Percentiles rank a stretch among this genome's conserved stretches.
Conservation (phyloP, 208 protist genomes). For the Trypanosoma cruzi region DNA sequence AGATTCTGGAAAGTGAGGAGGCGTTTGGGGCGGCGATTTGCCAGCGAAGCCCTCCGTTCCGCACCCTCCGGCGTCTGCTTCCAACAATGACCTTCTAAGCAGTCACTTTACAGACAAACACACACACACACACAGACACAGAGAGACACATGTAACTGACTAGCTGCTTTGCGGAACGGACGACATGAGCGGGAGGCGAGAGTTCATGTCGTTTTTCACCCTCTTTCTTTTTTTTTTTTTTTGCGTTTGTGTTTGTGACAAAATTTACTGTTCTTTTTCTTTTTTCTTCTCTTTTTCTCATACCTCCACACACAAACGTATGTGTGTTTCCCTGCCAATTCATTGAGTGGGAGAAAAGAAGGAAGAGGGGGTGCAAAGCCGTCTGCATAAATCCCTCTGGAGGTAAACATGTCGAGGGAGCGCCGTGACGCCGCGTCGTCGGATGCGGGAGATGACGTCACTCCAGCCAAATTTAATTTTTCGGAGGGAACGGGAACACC, state of each 20-base stretch:
- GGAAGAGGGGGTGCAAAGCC: not conserved
- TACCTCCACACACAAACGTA: constrained; percentile 16
- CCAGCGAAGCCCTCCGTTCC: constrained; percentile 20
- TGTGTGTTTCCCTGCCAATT: not conserved
- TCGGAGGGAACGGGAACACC: constrained; percentile 45
- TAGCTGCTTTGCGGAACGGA: too few relatives aligned
- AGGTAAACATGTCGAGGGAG: constrained; percentile 2
- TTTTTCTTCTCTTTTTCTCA: constrained; percentile 7
- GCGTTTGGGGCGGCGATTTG: constrained; percentile 17
- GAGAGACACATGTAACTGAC: not conserved
- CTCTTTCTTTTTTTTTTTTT: constrained; percentile 20
- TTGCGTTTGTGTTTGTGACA: not conserved
- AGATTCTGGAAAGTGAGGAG: constrained; percentile 7
- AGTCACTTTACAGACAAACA: not conserved
- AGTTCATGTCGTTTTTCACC: not conserved
- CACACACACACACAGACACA: not conserved
- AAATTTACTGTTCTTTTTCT: constrained; percentile 5
- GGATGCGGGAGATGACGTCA: constrained; percentile 19
- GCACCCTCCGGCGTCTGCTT: constrained; percentile 19
- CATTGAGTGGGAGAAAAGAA: too few relatives aligned
- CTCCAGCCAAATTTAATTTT: constrained; percentile 45
- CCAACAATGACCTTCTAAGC: constrained; percentile 6
- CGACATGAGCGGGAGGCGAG: too few relatives aligned
- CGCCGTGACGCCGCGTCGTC: not conserved
- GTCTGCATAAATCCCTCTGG: not conserved